Evolutionary conservation across 1,284 basidiomycete species (phyloP).

Genomic region (Vanrija humicola): DNA sequence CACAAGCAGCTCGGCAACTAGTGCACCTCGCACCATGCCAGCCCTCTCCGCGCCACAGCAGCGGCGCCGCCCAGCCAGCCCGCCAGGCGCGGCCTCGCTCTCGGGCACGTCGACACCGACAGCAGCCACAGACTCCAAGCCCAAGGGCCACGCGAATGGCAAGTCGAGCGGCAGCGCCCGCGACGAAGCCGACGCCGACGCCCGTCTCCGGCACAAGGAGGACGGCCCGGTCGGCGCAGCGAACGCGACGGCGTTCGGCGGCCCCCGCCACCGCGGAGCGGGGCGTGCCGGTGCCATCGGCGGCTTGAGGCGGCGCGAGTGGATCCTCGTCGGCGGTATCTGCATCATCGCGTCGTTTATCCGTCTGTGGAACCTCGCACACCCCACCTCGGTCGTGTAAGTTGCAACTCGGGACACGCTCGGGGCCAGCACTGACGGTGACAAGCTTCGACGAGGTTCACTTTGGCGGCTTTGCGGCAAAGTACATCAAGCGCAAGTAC

Average conservation of each 20-base stretch:
- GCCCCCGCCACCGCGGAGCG: conserved; percentile 15
- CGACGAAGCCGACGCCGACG: conserved; percentile 19
- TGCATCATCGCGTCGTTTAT: conserved; percentile 62
- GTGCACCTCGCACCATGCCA: conserved; percentile 4
- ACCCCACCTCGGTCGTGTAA: conserved; percentile 84
- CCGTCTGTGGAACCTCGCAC: conserved; percentile 71
- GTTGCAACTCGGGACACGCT: conserved; percentile 39
- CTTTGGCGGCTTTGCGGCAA: conserved; percentile 90
- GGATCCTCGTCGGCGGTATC: conserved; percentile 33
- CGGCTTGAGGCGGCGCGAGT: conserved; percentile 37
- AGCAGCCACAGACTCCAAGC: too few relatives aligned
- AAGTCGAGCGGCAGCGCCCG: background rate
- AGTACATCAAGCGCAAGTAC: conserved; percentile 84
- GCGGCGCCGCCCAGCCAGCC: conserved; percentile 1
- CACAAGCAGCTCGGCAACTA: too few relatives aligned
- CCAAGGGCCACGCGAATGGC: too few relatives aligned
- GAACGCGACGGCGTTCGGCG: conserved; percentile 26
- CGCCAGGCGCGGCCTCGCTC: background rate
- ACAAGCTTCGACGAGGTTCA: conserved; percentile 92
- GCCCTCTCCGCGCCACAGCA: conserved; percentile 7
- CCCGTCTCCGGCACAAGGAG: conserved; percentile 10
- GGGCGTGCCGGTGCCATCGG: conserved; percentile 18
- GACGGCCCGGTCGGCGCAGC: conserved; percentile 4
- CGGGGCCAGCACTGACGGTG: background rate
- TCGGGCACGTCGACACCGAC: too few relatives aligned